Evolutionary conservation across 2,329 filamentous ascomycete genomes (phyloP), one percentile per base, ranked within the genome.

Genomic region (Knufia petricola): DNA sequence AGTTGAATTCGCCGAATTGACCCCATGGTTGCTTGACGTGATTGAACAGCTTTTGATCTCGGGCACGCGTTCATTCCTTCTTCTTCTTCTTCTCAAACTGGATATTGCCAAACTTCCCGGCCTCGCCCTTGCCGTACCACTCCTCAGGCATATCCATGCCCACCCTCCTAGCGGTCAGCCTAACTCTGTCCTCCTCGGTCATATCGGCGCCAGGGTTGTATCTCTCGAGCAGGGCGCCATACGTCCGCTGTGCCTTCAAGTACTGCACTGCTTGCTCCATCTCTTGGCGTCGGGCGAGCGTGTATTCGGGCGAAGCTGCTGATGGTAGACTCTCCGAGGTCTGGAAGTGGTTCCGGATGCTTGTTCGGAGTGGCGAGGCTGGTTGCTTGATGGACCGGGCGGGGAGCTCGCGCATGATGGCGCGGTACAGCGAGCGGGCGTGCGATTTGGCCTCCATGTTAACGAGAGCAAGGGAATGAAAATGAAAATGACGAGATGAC

Each of bases 191-290:
- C 63, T 81, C 75, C 67, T 94, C 81, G 63, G 84, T 80, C 83
- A 95, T 86, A 57, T 79, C 78, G 80, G 94, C 87, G 15, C 89
- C 88, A 0, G 88, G 88, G 66, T 96, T 96, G 69, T 98, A 96
- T 59, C 89, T 77, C 68, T 95, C 89, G 31, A 96, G 66, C 37
- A 96, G 70, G 13, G 79, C 82, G 21, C 79, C 77, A 65, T 96
- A 95, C 63, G 79, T 78, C 46, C 89, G 75, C 71, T 98, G 92
- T n/a, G 89, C 83, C 58, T 79, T 79, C 17, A 92, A 75, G 64
- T 95, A 96, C 50, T 80, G 76, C 21, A 88, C 68, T 57, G 87
- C 80, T 66, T 96, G 87, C 55, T 87, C 79, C n/a, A 80, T 83
- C 57, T 86, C 70, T 44, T 73, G 64, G 15, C 50, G 36, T 2